Conservation (phyloP, 306 rosid species). For the Pyrus communis region DNA sequence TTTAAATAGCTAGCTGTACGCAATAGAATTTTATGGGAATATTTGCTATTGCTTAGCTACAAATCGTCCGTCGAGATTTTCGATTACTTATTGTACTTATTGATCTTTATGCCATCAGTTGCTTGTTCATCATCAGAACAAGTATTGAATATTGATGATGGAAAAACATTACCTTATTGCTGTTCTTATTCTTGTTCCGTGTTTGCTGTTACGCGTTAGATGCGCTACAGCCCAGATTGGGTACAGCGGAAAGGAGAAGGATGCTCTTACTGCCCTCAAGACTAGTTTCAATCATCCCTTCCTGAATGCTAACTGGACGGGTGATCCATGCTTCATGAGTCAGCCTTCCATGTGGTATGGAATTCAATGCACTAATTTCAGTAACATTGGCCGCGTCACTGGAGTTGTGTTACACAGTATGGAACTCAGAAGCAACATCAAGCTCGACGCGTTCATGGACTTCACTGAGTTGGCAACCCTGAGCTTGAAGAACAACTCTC, state of each 20-base stretch:
- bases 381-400: constrained; percentile 14
- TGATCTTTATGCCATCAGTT: not conserved
- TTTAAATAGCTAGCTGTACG: not conserved
- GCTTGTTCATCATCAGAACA: not conserved
- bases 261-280: constrained; percentile 35
- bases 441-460: constrained; percentile 1
- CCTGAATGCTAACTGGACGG: constrained; percentile 34
- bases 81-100: not conserved
- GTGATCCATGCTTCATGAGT: constrained; percentile 22
- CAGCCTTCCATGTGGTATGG: constrained; percentile 36
- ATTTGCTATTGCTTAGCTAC: not conserved
- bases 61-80: not conserved
- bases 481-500: constrained; percentile 39
- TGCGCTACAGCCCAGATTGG: constrained; percentile 22
- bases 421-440: constrained; percentile 19
- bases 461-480: constrained; percentile 29
- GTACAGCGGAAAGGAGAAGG: constrained; percentile 22
- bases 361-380: constrained; percentile 22
- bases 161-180: not conserved
- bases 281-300: constrained; percentile 24
- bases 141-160: not conserved
- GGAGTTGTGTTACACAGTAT: constrained; percentile 17
- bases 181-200: not conserved
- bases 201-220: not conserved
- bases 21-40: not conserved